A percentile compares a stretch with the other conserved stretches of the same genome.
Evolutionary conservation across 2,329 filamentous ascomycete genomes (phyloP).

Genomic region (Sclerotinia glacialis): DNA sequence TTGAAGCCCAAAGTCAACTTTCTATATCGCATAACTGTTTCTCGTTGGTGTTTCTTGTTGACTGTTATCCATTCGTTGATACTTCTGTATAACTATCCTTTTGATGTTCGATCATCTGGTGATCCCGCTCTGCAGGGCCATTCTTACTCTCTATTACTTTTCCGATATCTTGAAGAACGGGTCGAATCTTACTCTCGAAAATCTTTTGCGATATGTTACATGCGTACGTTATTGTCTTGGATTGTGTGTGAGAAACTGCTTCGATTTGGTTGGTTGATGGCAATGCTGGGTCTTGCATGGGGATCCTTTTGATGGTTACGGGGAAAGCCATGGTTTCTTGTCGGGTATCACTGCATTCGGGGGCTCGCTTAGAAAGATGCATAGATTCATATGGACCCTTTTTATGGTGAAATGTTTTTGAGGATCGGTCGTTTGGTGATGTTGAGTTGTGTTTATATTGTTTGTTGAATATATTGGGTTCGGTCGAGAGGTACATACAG

Average conservation of each 20-base stretch:
- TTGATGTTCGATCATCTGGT: background rate
- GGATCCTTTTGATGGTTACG: background rate
- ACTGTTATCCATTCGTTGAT: no score
- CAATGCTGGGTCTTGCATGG: background rate
- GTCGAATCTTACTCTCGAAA: background rate
- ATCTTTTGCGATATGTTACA: no score
- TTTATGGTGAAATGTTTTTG: no score
- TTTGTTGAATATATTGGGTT: background rate
- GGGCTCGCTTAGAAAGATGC: constrained; percentile 6
- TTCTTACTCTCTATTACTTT: background rate
- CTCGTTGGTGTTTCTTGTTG: background rate
- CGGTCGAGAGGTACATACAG: background rate
- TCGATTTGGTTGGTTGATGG: no score
- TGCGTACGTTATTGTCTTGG: background rate
- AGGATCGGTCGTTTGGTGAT: background rate
- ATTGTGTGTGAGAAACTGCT: background rate
- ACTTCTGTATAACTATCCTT: background rate
- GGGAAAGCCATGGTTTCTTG: background rate
- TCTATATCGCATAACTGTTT: background rate
- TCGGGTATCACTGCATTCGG: background rate
- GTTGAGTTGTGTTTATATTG: background rate
- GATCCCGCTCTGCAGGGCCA: background rate
- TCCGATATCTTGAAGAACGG: background rate
- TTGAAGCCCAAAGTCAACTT: no score
- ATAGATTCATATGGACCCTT: background rate